Evolutionary conservation across 2,329 filamentous ascomycete species (phyloP), one percentile per base, ranked within the genome.

Genomic region (Cladosporium sp.): DNA sequence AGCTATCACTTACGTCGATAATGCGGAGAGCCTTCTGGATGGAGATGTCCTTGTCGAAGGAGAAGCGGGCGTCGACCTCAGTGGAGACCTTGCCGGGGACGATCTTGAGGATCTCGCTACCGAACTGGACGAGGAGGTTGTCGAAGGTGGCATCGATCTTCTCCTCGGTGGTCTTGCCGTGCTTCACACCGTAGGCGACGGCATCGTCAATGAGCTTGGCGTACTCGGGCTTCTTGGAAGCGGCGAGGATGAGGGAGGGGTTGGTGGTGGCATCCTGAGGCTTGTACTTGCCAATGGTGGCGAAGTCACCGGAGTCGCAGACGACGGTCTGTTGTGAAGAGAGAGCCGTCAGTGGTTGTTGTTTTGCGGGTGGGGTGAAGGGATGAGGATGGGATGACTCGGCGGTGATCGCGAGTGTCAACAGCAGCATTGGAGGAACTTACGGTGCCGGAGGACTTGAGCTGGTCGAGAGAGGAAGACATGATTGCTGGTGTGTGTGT

Each of bases 191-290:
- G 82, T 92, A 93, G 71, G 85, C 86, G 74, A 97, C 86, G 74
- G 94, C 93, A 66, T 85, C 83, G 78, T 98, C 93, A 75, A 97
- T 96, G 78, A 98, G 85, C 81, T 90, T 90, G 77, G 92, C 92
- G 82, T 98, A 98, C 83, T 97, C 93, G 80, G 92, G 79, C 89
- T 98, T 98, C 88, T 99, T 98, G 79, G 95, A 93, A 71, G 95
- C 95, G 74, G 93, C 94, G 79, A 99, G 91, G 83, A 99, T 98
- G 80, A 99, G 87, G 71, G 95, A 98, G 68, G 95, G 95, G 89
- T 99, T 99, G 85, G 95, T 99, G 81, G 95, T 99, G 78, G 95
- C 95, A 92, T 99, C 95, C 87, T 99, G 93, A 72, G 95, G 95
- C 89, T 97, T 96, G 90, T 99, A 99, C 87, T 98, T 97, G 86